These are phyloP conservation scores for Alternaria metachromatica DNA, from an alignment of 2,329 filamentous ascomycete species.

Conservation along the genomic window DNA sequence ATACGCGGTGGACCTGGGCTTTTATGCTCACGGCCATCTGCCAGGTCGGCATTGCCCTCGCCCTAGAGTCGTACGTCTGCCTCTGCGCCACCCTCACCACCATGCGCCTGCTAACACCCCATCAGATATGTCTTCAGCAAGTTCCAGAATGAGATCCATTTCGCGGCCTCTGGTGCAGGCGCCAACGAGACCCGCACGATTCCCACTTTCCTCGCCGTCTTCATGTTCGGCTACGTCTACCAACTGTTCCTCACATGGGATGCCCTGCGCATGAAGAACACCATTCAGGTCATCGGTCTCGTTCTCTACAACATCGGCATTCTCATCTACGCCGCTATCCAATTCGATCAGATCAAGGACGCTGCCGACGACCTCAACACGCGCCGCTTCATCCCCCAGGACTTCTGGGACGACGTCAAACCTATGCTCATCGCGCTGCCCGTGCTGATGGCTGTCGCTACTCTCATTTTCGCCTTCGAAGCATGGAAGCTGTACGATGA, in stretches of 20 bases:
- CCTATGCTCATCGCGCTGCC: slow-evolving; percentile 87
- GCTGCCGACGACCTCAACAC: slow-evolving; percentile 66
- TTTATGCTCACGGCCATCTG: slow-evolving; percentile 77
- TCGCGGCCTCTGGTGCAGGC: slow-evolving; percentile 46
- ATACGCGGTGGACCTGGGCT: slow-evolving; percentile 84
- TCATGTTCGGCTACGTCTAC: slow-evolving; percentile 97
- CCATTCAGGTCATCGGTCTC: slow-evolving; percentile 95
- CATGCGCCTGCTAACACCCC: slow-evolving; percentile 14
- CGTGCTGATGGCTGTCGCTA: slow-evolving; percentile 78
- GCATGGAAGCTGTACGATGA: slow-evolving; percentile 98
- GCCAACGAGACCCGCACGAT: slow-evolving; percentile 68
- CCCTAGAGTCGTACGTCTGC: slow-evolving; percentile 79
- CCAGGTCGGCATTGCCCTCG: slow-evolving; percentile 81
- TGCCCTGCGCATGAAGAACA: slow-evolving; percentile 92
- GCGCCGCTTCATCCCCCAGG: slow-evolving; percentile 53
- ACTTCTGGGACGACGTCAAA: slow-evolving; percentile 73
- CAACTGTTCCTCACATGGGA: slow-evolving; percentile 90
- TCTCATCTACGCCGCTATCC: slow-evolving; percentile 89
- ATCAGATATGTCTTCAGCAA: slow-evolving; percentile 84
- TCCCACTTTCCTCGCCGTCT: slow-evolving; percentile 92
- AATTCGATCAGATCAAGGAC: slow-evolving; percentile 85
- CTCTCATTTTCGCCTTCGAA: slow-evolving; percentile 74
- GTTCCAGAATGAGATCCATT: slow-evolving; percentile 71
- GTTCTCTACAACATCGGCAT: slow-evolving; percentile 92
- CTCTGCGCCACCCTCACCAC: background rate